Base-by-base conservation (phyloP, 1,139 yeast species). In the Kurtzmaniella natalensis region DNA sequence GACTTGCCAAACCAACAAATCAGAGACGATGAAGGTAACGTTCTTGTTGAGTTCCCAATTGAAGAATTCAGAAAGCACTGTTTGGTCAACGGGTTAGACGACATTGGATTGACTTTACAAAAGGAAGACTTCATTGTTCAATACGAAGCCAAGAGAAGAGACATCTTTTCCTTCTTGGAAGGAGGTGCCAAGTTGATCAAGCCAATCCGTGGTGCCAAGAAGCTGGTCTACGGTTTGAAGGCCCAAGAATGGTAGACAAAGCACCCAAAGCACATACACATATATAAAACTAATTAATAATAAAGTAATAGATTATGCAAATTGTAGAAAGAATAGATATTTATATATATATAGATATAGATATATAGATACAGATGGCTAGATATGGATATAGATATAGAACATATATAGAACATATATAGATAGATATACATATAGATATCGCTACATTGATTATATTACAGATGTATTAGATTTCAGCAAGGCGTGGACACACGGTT, bases 41-140 rank as follows among this genome's bases (percentile, higher is more conserved):
- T 85, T 31, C 67, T 88, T 40, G 81, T 88, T 26, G 88, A 79
- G 9, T 92, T 92, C 50, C 96, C 85, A 3, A 78, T 92, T 40
- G 97, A 89, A 61, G 74, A 70, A 29, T 92, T 88, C 74, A 82
- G 96, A 72, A 89, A 89, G 67, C 95, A 88, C 62, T 92, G 97
- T 58, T 74, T 92, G 50, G 70, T 89, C 39, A 87, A 92, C 47
- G 98, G 98, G 41, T 78, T 92, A 42, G 98, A 92, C 57, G 98
- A 92, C 58, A 92, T 92, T 62, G 97, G 97, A 28, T 76, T 92
- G 53, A 92, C 98, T 34, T 68, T 92, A 53, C 94, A 88, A 61
- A 88, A 88, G 66, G 96, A 86, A 63, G 76, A 77, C 37, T 77
- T 55, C 59, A 92, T 92, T 46, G 41, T 60, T 37, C 72, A 78